These are phyloP conservation scores for Skeletonema menzelii DNA, from an alignment of 108 stramenopile genomes.

Conservation along the genomic window DNA sequence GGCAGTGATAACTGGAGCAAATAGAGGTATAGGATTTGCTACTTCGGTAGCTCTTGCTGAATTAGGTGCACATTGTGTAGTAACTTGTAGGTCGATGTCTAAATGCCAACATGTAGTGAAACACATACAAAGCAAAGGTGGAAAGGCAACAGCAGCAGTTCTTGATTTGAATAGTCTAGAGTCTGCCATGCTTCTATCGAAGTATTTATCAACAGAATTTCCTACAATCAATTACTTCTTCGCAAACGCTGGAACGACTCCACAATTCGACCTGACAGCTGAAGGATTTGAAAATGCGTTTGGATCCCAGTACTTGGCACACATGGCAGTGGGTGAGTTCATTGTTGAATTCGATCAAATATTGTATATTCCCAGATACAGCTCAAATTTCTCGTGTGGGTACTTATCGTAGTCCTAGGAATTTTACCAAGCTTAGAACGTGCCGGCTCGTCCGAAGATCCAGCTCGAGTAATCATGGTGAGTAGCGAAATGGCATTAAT, in stretches of 20 bases:
- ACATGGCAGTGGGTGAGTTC: slow-evolving; percentile 1
- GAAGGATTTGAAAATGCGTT: slow-evolving; percentile 11
- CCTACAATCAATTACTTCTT: slow-evolving; percentile 5
- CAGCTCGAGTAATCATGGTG: slow-evolving; percentile 11
- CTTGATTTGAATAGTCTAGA: background rate
- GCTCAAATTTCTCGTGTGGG: too few relatives aligned
- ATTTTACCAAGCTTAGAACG: background rate
- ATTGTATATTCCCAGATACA: background rate
- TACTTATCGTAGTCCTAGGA: background rate
- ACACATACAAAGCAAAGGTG: background rate
- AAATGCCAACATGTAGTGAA: background rate
- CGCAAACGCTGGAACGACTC: slow-evolving; percentile 2
- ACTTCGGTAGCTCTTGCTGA: slow-evolving; percentile 42
- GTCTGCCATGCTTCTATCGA: background rate
- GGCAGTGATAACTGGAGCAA: slow-evolving; percentile 48
- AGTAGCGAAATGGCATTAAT: background rate
- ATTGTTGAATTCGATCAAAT: background rate
- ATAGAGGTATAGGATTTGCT: slow-evolving; percentile 52
- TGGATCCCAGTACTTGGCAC: slow-evolving; percentile 1
- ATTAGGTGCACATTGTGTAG: slow-evolving; percentile 40
- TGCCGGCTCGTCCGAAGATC: background rate
- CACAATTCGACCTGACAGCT: slow-evolving; percentile 1
- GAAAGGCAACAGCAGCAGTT: background rate
- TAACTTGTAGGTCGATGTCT: background rate
- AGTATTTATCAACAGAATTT: background rate